These are phyloP conservation scores for Clonostachys chloroleuca DNA, from an alignment of 2,329 filamentous ascomycete genomes.

Conservation along the genomic window DNA sequence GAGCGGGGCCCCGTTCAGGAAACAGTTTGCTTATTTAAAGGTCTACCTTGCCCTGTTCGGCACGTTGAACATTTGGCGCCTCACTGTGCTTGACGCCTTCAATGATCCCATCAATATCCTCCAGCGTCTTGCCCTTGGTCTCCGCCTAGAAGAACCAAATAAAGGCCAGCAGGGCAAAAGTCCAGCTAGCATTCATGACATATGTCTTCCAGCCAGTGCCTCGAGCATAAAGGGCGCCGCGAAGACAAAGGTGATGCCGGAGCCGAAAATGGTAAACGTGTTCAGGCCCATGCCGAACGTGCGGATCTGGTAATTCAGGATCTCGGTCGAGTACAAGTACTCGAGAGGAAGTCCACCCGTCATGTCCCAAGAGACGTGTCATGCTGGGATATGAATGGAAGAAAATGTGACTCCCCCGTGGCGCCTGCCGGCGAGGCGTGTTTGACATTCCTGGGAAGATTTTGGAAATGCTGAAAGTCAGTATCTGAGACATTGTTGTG, in stretches of 20 bases:
- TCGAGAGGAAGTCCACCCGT: too few species aligned
- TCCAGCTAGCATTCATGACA: slow-evolving; percentile 15
- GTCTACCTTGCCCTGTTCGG: background rate
- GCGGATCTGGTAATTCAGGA: slow-evolving; percentile 18
- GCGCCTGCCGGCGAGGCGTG: too few species aligned
- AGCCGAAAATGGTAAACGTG: background rate
- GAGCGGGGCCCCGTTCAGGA: too few species aligned
- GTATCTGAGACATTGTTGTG: too few species aligned
- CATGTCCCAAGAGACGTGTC: too few species aligned
- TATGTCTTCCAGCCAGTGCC: slow-evolving; percentile 15
- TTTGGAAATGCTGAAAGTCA: too few species aligned
- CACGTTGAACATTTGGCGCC: background rate
- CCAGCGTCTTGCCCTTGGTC: slow-evolving; percentile 37
- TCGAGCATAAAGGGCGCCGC: slow-evolving; percentile 12
- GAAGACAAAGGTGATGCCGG: slow-evolving; percentile 9
- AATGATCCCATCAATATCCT: slow-evolving; percentile 30
- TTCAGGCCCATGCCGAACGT: slow-evolving; percentile 24
- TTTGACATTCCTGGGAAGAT: too few species aligned
- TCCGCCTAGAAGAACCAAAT: slow-evolving; percentile 19
- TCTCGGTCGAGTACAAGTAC: slow-evolving; percentile 17
- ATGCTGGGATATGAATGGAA: too few species aligned
- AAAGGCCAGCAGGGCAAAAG: slow-evolving; percentile 11
- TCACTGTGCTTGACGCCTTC: slow-evolving; percentile 3
- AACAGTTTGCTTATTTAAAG: too few species aligned
- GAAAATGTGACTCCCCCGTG: too few species aligned